Conservation (phyloP, 345 rosid genomes). For the Gossypium australe region DNA sequence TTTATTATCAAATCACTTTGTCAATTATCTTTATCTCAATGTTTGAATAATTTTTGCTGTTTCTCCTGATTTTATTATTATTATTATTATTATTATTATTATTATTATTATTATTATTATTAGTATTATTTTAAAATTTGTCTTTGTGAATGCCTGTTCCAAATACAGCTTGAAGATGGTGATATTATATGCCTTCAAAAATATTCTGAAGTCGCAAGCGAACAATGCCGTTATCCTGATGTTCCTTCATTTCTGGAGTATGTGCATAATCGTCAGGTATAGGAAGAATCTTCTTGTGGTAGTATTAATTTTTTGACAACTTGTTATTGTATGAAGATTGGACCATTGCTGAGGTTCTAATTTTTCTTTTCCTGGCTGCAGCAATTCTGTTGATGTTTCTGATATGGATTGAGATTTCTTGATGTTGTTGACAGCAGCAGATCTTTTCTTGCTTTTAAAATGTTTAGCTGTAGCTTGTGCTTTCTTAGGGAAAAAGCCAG, state of each 20-base stretch:
- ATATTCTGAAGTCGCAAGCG: slow-evolving; percentile 39
- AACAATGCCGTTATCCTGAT: slow-evolving; percentile 61
- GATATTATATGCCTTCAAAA: slow-evolving; percentile 90
- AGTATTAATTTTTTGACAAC: background rate
- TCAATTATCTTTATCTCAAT: background rate
- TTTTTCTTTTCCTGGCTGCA: background rate
- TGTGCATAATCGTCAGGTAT: slow-evolving; percentile 89
- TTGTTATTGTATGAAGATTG: background rate
- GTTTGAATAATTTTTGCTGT: background rate
- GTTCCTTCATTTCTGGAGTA: slow-evolving; percentile 81
- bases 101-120: background rate
- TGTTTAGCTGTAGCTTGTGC: background rate
- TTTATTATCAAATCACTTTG: background rate
- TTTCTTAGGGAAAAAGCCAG: background rate
- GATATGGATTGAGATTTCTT: background rate
- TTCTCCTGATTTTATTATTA: background rate
- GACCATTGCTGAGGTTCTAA: background rate
- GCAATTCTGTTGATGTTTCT: background rate
- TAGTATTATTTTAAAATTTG: background rate
- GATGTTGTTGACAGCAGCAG: background rate
- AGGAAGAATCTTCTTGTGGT: background rate
- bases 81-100: background rate
- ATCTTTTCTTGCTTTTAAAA: background rate
- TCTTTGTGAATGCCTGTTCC: background rate
- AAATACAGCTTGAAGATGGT: slow-evolving; percentile 80